A percentile compares a stretch with the other conserved stretches of the same genome.
Evolutionary conservation across 257 asterid genomes (phyloP).

Genomic region (Striga asiatica): DNA sequence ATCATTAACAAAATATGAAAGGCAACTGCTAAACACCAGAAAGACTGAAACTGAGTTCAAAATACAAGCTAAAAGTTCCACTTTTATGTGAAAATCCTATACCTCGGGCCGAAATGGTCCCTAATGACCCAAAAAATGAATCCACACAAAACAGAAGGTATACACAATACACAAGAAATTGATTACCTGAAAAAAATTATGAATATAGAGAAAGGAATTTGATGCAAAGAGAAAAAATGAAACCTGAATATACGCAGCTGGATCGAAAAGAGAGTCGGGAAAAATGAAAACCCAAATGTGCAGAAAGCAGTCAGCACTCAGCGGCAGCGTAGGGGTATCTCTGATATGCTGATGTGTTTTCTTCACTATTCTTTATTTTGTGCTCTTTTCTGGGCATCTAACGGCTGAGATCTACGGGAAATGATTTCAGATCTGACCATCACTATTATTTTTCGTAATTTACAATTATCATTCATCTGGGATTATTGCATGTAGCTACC

Average conservation of each 20-base stretch:
- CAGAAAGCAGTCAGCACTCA: slow-evolving; percentile 8
- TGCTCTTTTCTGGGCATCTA: background rate
- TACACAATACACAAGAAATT: background rate
- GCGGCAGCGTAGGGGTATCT: slow-evolving; percentile 16
- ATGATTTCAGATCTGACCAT: background rate
- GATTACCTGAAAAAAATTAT: background rate
- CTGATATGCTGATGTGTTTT: slow-evolving; percentile 13
- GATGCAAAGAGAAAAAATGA: slow-evolving; percentile 1
- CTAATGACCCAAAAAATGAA: slow-evolving; percentile 7
- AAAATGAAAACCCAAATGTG: background rate
- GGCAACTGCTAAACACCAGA: slow-evolving; percentile 3
- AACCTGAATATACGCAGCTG: slow-evolving; percentile 20
- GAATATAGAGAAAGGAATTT: background rate
- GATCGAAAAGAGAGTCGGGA: slow-evolving; percentile 18
- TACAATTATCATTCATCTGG: background rate
- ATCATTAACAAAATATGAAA: background rate
- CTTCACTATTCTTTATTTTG: background rate
- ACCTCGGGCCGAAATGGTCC: background rate
- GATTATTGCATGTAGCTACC: background rate
- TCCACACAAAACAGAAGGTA: background rate
- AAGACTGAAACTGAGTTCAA: slow-evolving; percentile 5
- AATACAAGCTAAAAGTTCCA: slow-evolving; percentile 10
- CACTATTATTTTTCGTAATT: background rate
- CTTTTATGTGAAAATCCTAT: background rate
- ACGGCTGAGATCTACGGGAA: background rate